These are phyloP conservation scores for Fusarium solani-melongenae DNA, from an alignment of 2,329 filamentous ascomycete genomes.

Conservation along the genomic window DNA sequence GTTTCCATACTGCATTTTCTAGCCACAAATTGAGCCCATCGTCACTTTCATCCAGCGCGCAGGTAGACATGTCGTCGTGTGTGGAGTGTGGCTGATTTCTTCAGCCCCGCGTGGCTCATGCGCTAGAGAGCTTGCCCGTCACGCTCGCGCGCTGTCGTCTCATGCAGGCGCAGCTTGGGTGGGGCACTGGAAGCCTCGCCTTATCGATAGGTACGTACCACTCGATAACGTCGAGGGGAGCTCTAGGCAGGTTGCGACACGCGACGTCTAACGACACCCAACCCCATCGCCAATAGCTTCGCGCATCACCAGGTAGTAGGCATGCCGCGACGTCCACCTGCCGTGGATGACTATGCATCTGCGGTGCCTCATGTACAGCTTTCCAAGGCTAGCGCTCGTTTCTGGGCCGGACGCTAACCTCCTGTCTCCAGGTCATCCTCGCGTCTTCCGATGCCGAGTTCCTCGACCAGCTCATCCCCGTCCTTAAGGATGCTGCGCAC, in stretches of 20 bases:
- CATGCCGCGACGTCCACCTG: conserved; percentile 59
- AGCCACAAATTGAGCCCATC: not conserved
- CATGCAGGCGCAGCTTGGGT: not conserved
- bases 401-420: conserved; percentile 17
- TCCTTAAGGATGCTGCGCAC: conserved; percentile 88
- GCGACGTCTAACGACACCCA: conserved; percentile 23
- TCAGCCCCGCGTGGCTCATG: not conserved
- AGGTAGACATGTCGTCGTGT: not conserved
- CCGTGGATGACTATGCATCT: conserved; percentile 59
- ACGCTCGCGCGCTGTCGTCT: not conserved
- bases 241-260: conserved; percentile 30
- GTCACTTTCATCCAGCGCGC: not conserved
- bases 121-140: not conserved
- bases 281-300: conserved; percentile 18
- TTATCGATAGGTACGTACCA: conserved; percentile 7
- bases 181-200: not conserved
- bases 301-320: conserved; percentile 27
- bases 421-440: conserved; percentile 78
- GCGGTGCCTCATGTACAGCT: conserved; percentile 57
- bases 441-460: conserved; percentile 93
- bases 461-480: conserved; percentile 93
- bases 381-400: conserved; percentile 21
- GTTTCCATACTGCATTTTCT: not conserved
- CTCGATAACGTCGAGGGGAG: conserved; percentile 6
- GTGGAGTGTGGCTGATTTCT: not conserved